Evolutionary conservation across 2,329 filamentous ascomycete species (phyloP).

Genomic region (Colletotrichum graminicola): DNA sequence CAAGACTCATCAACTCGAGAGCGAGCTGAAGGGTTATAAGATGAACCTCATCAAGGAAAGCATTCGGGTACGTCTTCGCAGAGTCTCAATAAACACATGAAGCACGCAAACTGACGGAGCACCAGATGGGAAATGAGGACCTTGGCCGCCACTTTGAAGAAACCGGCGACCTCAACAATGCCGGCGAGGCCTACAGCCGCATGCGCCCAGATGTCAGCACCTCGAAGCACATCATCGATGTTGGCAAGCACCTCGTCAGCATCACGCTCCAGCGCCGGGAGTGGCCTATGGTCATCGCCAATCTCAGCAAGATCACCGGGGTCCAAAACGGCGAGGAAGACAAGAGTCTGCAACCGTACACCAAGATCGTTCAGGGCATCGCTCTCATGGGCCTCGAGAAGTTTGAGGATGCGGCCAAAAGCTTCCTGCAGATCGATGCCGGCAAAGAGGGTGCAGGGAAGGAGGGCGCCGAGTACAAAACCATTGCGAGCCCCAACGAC

Average conservation of each 20-base stretch:
- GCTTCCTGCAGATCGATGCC: slow-evolving; percentile 74
- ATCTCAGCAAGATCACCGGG: slow-evolving; percentile 72
- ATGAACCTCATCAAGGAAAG: slow-evolving; percentile 98
- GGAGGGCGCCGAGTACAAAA: slow-evolving; percentile 67
- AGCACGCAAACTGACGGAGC: slow-evolving; percentile 30
- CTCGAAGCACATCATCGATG: slow-evolving; percentile 84
- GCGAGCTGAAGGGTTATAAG: slow-evolving; percentile 91
- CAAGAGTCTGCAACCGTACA: slow-evolving; percentile 63
- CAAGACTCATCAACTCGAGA: slow-evolving; percentile 82
- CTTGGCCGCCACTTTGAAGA: slow-evolving; percentile 85
- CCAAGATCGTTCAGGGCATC: slow-evolving; percentile 65
- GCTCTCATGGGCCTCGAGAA: slow-evolving; percentile 60
- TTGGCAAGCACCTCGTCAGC: slow-evolving; percentile 82
- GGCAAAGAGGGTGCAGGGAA: slow-evolving; percentile 53
- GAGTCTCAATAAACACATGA: background rate
- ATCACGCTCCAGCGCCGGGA: slow-evolving; percentile 82
- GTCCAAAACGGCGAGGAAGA: slow-evolving; percentile 60
- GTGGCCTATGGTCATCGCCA: slow-evolving; percentile 76
- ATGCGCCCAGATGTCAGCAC: slow-evolving; percentile 94
- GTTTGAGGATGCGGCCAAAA: slow-evolving; percentile 74
- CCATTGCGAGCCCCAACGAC: slow-evolving; percentile 85
- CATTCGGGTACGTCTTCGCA: slow-evolving; percentile 76
- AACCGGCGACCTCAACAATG: slow-evolving; percentile 78
- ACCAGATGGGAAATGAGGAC: slow-evolving; percentile 93
- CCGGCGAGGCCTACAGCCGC: slow-evolving; percentile 81